Evolutionary conservation across 257 asterid species (phyloP), one percentile per base, ranked within the genome.

Genomic region (Dorcoceras hygrometricum): DNA sequence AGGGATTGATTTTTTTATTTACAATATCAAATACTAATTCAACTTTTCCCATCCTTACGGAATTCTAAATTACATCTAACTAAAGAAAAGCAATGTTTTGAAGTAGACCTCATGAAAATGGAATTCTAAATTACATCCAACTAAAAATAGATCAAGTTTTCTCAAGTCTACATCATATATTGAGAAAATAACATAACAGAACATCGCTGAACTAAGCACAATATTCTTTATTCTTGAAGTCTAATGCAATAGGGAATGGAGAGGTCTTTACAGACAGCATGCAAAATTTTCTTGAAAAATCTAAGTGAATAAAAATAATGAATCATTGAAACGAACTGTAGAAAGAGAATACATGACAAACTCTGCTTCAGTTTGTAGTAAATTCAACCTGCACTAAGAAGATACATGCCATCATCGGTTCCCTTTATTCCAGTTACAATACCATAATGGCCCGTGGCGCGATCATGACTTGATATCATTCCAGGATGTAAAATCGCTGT

Each of bases 401-500:
- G 97, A 82, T 88, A 87, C 96, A 87, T 85, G 78, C 99, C 99
- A 81, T 94, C 97, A 32, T 72, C 83, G 28, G 97, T 88, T 73
- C 81, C 81, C 85, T 86, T 85, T 71, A 94, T 73, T 76, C 96
- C 95, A 76, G 89, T 84, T 46, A 94, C 95, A 71, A 87, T 85
- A 67, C 99, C 99, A 75, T 94, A 94, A 80, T 94, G 99, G 73
- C 83, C 97, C 36, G 99, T 90, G 68, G 96, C 87, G 39, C 95
- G 94, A 88, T 94, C 95, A 65, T 82, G 95, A 76, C 81, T 78
- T 11, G 99, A 90, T 73, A 90, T 61, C 97, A 94, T 78, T 76
- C 99, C 96, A 59, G 99, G 99, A 84, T 94, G 99, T 65, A 87
- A n/a, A n/a, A 73, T 77, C 97, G 84, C 77, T 88, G 96, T 77